A percentile compares a stretch with the other conserved stretches of the same genome.
Conservation (phyloP, 305 asterid species). For the Fraxinus albicans region DNA sequence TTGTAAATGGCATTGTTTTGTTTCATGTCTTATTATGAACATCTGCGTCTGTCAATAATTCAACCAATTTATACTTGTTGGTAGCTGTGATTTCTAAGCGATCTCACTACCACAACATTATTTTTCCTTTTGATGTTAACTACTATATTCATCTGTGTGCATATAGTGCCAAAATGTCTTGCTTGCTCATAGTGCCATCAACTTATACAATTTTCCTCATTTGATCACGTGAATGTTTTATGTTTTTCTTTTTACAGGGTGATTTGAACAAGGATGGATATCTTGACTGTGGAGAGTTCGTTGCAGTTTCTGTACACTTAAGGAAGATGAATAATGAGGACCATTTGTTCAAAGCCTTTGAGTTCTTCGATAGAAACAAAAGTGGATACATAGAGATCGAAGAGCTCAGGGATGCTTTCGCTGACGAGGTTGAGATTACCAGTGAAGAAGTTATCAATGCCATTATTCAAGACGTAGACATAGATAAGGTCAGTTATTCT, state of each 20-base stretch:
- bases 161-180: not conserved
- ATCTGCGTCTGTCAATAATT: not conserved
- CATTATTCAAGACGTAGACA: slow-evolving; percentile 77
- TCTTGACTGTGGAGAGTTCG: slow-evolving; percentile 51
- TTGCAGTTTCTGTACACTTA: slow-evolving; percentile 56
- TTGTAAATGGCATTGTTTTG: not conserved
- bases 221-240: not conserved
- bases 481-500: slow-evolving; percentile 59
- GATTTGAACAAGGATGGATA: slow-evolving; percentile 56
- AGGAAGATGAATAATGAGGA: slow-evolving; percentile 51
- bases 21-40: not conserved
- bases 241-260: slow-evolving; percentile 36
- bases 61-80: not conserved
- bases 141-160: not conserved
- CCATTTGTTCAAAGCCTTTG: slow-evolving; percentile 47
- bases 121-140: not conserved
- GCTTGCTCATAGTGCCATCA: not conserved
- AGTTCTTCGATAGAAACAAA: slow-evolving; percentile 45
- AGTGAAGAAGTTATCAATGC: slow-evolving; percentile 63
- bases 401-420: slow-evolving; percentile 50
- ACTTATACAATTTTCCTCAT: not conserved
- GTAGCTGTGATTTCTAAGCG: not conserved
- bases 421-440: slow-evolving; percentile 55
- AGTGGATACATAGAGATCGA: slow-evolving; percentile 57
- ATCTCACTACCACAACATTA: not conserved